These are phyloP conservation scores for Carallia pectinifolia DNA, from an alignment of 345 rosid genomes.

Conservation along the genomic window DNA sequence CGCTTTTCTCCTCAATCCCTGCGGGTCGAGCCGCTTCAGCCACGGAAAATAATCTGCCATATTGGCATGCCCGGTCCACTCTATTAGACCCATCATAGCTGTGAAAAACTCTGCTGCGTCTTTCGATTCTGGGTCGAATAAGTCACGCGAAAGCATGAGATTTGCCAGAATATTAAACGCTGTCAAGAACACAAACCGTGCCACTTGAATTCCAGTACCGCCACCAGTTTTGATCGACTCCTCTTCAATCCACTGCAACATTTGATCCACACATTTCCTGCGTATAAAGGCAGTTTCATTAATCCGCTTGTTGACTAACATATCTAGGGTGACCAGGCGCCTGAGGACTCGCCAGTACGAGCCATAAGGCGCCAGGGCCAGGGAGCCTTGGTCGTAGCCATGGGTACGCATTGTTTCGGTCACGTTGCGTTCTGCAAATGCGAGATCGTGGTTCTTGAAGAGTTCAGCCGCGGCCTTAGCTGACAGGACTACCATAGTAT, in stretches of 20 bases:
- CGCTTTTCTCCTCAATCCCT: constrained; percentile 49
- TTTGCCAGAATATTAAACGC: constrained; percentile 51
- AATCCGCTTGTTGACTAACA: constrained; percentile 44
- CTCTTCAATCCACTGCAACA: constrained; percentile 47
- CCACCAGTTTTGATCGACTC: constrained; percentile 15
- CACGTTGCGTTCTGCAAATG: constrained; percentile 48
- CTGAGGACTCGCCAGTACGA: constrained; percentile 49
- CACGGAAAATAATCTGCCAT: constrained; percentile 45
- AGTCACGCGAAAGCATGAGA: constrained; percentile 52
- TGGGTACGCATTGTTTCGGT: constrained; percentile 42
- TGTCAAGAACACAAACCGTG: constrained; percentile 38
- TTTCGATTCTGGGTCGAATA: constrained; percentile 40
- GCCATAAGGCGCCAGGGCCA: constrained; percentile 55
- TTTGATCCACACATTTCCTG: constrained; percentile 40
- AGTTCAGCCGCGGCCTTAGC: constrained; percentile 43
- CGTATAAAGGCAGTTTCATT: constrained; percentile 37
- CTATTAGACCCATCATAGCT: constrained; percentile 34
- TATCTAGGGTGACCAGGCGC: constrained; percentile 46
- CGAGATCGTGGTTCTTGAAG: constrained; percentile 57
- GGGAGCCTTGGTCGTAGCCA: constrained; percentile 38
- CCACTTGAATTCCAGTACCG: constrained; percentile 31
- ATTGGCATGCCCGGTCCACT: constrained; percentile 39
- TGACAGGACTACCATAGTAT: constrained; percentile 54
- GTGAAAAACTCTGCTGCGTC: constrained; percentile 31
- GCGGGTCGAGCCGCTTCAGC: constrained; percentile 49